Evolutionary conservation across 2,329 filamentous ascomycete species (phyloP), one percentile per base, ranked within the genome.

Genomic region (Aspergillus clavatus): DNA sequence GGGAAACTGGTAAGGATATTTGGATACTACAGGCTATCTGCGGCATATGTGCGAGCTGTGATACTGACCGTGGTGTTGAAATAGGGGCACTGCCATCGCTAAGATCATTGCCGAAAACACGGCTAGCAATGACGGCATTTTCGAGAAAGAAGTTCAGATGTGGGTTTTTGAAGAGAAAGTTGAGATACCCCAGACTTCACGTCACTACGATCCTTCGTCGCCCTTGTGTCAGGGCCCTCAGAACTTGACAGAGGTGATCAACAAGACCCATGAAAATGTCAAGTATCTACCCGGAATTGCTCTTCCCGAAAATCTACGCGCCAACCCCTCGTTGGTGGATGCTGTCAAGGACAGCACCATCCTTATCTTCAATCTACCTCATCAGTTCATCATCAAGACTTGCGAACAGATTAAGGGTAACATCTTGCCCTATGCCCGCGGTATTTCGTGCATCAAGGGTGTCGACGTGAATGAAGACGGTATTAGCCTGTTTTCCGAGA

Each of bases 81-180:
- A 43, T 49, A 93, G 87, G 90, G 93, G 93, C 59, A 95, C 89
- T 49, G 95, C 93, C 48, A 96, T 98, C 70, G 84, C 90, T 66
- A 98, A 98, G 73, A 94, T 98, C 51, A 81, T 96, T 42, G 90
- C 90, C 57, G 91, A 98, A 70, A 98, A 95, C 72, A 86, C 89
- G 28, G 81, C 79, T 51, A 82, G 79, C 53, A 77, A 95, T 71
- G 78, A 83, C 7, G 79, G 89, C 23, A 65, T 96, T 36, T 98
- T 97, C 65, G 87, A 97, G 62, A 75, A 84, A 66, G 77, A 89
- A 51, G 89, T 98, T 42, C 88, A 95, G 71, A 97, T 98, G 93
- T 98, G 93, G 93, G 94, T 98, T 62, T 96, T 83, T 65, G 93
- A 98, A 71, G 93, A 98, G 70, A 81, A 95, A 19, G 83, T 95